Evolutionary conservation across 768 basidiomycete genomes (phyloP).

Genomic region (Russula griseocarnosa): DNA sequence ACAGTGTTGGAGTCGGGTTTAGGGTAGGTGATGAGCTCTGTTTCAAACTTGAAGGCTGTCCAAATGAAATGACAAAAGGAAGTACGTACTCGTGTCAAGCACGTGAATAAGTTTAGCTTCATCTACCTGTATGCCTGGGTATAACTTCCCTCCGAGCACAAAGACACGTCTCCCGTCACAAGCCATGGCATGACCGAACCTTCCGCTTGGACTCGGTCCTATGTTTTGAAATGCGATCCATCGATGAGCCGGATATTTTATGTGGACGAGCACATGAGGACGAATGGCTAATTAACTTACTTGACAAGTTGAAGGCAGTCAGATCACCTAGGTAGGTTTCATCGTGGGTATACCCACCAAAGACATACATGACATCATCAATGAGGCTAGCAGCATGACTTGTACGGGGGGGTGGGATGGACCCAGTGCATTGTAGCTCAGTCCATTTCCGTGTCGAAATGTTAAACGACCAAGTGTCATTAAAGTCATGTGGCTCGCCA

Average conservation of each 20-base stretch:
- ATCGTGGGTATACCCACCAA: conserved; percentile 94
- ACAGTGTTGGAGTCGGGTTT: too few species aligned
- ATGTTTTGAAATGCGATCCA: conserved; percentile 99
- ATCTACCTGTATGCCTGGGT: conserved; percentile 64
- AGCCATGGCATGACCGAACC: conserved; percentile 97
- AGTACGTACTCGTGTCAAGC: conserved; percentile 83
- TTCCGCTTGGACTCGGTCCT: conserved; percentile 89
- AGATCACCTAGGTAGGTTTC: conserved; percentile 93
- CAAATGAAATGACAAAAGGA: conserved; percentile 1
- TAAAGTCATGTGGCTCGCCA: conserved; percentile 97
- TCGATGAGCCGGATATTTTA: conserved; percentile 73
- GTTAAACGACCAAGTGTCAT: conserved; percentile 97
- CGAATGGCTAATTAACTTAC: too few species aligned
- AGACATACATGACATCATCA: conserved; percentile 95
- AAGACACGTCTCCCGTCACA: conserved; percentile 83
- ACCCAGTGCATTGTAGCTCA: conserved; percentile 92
- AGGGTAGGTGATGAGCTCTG: conserved; percentile 89
- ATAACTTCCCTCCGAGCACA: conserved; percentile 92
- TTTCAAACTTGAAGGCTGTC: not conserved
- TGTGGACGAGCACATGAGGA: too few species aligned
- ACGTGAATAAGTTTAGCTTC: conserved; percentile 80
- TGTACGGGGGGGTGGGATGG: conserved; percentile 90
- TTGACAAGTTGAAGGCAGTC: conserved; percentile 95
- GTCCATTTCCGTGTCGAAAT: conserved; percentile 76
- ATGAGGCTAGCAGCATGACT: conserved; percentile 95